phyloP scores from a whole-genome alignment of 495 filamentous ascomycete genomes.

The Amorphotheca resinae region DNA sequence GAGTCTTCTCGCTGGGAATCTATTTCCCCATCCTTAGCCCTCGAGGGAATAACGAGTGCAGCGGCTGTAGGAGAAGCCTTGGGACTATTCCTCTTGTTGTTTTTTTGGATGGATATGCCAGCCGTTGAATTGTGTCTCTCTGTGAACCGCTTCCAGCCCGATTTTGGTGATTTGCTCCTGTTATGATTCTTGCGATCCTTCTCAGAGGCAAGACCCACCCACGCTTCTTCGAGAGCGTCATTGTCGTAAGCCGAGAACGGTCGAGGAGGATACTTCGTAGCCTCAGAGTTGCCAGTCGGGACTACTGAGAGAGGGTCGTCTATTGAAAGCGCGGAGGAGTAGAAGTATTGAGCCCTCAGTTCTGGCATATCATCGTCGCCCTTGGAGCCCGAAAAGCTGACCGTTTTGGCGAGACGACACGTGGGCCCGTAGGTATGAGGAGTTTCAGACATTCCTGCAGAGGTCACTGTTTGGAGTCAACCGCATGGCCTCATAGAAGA shows the following conservation, averaged over 20 bases:
- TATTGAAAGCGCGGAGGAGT: slow-evolving; percentile 61
- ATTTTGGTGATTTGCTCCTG: background rate
- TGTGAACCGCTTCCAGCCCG: background rate
- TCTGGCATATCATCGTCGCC: slow-evolving; percentile 35
- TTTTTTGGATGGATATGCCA: background rate
- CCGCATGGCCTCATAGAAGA: background rate
- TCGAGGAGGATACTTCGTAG: slow-evolving; percentile 45
- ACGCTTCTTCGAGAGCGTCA: slow-evolving; percentile 57
- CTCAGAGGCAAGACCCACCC: slow-evolving; percentile 42
- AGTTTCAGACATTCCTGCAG: slow-evolving; percentile 29
- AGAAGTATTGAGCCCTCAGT: slow-evolving; percentile 66
- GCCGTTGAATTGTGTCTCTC: background rate
- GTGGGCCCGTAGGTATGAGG: slow-evolving; percentile 43
- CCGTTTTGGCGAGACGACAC: slow-evolving; percentile 29
- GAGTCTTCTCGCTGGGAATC: no score
- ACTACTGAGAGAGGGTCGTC: slow-evolving; percentile 69
- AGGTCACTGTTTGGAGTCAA: background rate
- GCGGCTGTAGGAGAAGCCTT: background rate
- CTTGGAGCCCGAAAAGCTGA: slow-evolving; percentile 13
- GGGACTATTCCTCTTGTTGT: background rate
- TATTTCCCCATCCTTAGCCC: no score
- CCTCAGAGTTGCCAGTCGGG: slow-evolving; percentile 38
- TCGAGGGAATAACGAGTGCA: background rate
- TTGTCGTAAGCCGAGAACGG: slow-evolving; percentile 72
- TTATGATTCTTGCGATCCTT: slow-evolving; percentile 18